Evolutionary conservation across 495 filamentous ascomycete genomes (phyloP).

Genomic region (Massariosphaeria phaeospora): DNA sequence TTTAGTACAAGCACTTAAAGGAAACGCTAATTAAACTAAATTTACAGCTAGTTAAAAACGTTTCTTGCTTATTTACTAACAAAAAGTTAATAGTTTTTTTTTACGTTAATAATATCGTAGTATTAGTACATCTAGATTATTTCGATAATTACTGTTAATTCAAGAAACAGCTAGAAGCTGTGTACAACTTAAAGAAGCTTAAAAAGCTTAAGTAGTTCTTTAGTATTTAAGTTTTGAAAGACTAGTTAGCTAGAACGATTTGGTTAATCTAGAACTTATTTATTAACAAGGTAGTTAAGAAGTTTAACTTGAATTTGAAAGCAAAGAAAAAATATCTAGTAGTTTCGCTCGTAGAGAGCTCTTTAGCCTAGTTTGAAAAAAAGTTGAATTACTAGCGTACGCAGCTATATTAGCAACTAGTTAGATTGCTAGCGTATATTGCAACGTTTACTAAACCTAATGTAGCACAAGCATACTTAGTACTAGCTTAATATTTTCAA

Average conservation of each 20-base stretch:
- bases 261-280: not conserved
- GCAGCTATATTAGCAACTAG: not conserved
- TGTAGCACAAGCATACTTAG: slow-evolving; percentile 5
- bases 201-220: not conserved
- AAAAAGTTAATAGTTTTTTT: slow-evolving; percentile 17
- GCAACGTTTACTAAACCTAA: slow-evolving; percentile 1
- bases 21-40: slow-evolving; percentile 5
- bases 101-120: slow-evolving; percentile 19
- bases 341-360: not conserved
- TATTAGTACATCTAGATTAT: slow-evolving; percentile 6
- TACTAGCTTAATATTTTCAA: not conserved
- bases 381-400: not conserved
- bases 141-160: not conserved
- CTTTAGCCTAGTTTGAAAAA: not conserved
- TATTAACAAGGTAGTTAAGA: slow-evolving; percentile 9
- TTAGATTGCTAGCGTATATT: not conserved
- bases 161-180: not conserved
- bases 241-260: not conserved
- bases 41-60: not conserved
- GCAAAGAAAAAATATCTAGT: not conserved
- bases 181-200: not conserved
- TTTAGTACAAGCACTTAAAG: slow-evolving; percentile 14
- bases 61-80: slow-evolving; percentile 2
- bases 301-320: not conserved
- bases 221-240: not conserved